Evolutionary conservation across 2,329 filamentous ascomycete genomes (phyloP).

Genomic region (Periconia macrospinosa): DNA sequence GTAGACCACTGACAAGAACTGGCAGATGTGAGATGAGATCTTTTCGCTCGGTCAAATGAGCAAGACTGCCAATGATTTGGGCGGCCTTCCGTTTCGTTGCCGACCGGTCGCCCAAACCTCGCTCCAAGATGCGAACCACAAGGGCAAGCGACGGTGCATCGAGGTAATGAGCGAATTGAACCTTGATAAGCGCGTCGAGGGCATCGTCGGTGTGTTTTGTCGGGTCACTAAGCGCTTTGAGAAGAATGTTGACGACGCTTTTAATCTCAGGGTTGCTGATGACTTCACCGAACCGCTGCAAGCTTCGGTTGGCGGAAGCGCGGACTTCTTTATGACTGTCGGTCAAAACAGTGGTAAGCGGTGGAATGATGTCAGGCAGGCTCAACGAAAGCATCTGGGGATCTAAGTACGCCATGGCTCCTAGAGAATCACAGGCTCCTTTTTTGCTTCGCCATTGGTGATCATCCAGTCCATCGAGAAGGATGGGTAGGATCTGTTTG

Average conservation of each 20-base stretch:
- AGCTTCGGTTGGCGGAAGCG: slow-evolving; percentile 85
- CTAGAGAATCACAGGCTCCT: slow-evolving; percentile 92
- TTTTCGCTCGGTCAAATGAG: slow-evolving; percentile 94
- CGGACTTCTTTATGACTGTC: slow-evolving; percentile 98
- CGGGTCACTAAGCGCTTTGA: slow-evolving; percentile 95
- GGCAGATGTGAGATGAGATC: slow-evolving; percentile 90
- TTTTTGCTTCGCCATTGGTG: slow-evolving; percentile 98
- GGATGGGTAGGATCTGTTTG: slow-evolving; percentile 87
- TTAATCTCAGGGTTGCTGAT: slow-evolving; percentile 98
- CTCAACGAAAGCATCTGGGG: slow-evolving; percentile 91
- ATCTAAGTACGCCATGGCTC: slow-evolving; percentile 98
- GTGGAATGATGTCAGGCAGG: slow-evolving; percentile 94
- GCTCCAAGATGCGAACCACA: slow-evolving; percentile 92
- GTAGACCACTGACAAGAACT: slow-evolving; percentile 86
- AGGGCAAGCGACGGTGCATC: slow-evolving; percentile 94
- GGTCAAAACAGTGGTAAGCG: slow-evolving; percentile 88
- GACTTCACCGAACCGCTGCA: slow-evolving; percentile 97
- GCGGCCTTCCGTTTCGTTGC: slow-evolving; percentile 94
- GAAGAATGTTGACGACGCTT: slow-evolving; percentile 82
- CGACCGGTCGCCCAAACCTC: slow-evolving; percentile 86
- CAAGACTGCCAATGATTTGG: slow-evolving; percentile 96
- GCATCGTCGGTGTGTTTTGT: slow-evolving; percentile 97
- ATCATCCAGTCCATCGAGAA: slow-evolving; percentile 90
- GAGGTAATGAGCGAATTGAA: slow-evolving; percentile 98
- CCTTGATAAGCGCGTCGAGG: slow-evolving; percentile 90